phyloP scores from a whole-genome alignment of 352 stramenopile species.

The Albugo laibachii region DNA sequence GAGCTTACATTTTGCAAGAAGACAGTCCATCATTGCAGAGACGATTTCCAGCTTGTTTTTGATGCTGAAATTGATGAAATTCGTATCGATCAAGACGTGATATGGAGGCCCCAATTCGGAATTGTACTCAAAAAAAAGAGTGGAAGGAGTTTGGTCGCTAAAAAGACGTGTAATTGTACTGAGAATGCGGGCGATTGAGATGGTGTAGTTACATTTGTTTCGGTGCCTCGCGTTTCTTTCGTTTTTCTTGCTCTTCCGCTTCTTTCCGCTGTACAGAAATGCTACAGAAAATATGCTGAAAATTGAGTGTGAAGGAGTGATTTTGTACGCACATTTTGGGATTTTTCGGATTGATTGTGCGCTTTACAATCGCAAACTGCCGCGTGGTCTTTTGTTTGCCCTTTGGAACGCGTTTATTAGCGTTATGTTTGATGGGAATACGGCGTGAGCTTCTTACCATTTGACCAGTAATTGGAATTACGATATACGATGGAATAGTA shows the following conservation, averaged over 20 bases:
- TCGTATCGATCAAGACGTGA: conserved; percentile 98
- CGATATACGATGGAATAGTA: too few species aligned
- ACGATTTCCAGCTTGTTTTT: conserved; percentile 98
- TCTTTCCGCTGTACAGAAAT: conserved; percentile 63
- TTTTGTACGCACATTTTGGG: conserved; percentile 79
- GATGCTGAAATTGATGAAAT: conserved; percentile 99
- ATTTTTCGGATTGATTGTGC: conserved; percentile 97
- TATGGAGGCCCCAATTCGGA: conserved; percentile 95
- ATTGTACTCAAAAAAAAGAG: conserved; percentile 99
- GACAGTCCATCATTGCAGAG: conserved; percentile 99
- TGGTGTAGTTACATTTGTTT: conserved; percentile 72
- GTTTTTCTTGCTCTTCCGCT: conserved; percentile 66
- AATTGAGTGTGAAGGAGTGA: conserved; percentile 1
- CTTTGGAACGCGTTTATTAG: conserved; percentile 10
- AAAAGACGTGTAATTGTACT: background rate
- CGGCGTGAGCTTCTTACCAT: background rate
- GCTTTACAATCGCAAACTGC: conserved; percentile 96
- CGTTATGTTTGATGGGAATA: conserved; percentile 3
- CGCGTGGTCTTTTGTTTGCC: conserved; percentile 97
- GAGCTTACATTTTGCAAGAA: conserved; percentile 94
- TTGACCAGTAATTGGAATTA: background rate
- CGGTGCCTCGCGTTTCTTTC: conserved; percentile 77
- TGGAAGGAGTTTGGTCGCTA: conserved; percentile 90
- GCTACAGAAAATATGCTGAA: conserved; percentile 12
- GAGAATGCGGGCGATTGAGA: background rate